Evolutionary conservation across 2,329 filamentous ascomycete genomes (phyloP).

Genomic region (Grosmannia clavigera): DNA sequence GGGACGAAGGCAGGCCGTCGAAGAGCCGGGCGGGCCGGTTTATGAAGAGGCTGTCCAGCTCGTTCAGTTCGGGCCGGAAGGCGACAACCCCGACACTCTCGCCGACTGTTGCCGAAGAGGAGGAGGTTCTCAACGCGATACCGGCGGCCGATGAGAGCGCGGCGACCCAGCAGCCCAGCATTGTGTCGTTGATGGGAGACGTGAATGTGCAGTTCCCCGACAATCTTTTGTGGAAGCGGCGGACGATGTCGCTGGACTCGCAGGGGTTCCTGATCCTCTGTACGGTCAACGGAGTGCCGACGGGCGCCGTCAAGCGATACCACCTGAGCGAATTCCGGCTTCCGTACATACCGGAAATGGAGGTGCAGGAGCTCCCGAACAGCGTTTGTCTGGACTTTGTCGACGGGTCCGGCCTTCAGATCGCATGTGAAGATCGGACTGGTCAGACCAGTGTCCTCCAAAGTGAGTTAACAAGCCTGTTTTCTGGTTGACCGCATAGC

Average conservation of each 20-base stretch:
- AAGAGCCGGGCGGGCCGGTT: slow-evolving; percentile 42
- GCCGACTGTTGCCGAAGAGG: slow-evolving; percentile 39
- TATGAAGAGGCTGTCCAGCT: slow-evolving; percentile 45
- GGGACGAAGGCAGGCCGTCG: slow-evolving; percentile 31
- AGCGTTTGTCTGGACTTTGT: slow-evolving; percentile 55
- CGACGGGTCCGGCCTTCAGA: slow-evolving; percentile 47
- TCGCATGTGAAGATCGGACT: slow-evolving; percentile 50
- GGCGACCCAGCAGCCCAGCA: slow-evolving; percentile 20
- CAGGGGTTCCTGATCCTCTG: slow-evolving; percentile 75
- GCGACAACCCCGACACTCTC: slow-evolving; percentile 32
- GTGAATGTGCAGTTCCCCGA: slow-evolving; percentile 97
- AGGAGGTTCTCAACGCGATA: slow-evolving; percentile 17
- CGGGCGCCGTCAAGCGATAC: slow-evolving; percentile 54
- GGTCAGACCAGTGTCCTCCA: slow-evolving; percentile 43
- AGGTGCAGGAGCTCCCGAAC: slow-evolving; percentile 84
- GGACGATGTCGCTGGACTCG: slow-evolving; percentile 74
- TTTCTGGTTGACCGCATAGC: background rate
- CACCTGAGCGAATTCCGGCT: slow-evolving; percentile 72
- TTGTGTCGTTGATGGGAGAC: slow-evolving; percentile 65
- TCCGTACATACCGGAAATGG: slow-evolving; percentile 77
- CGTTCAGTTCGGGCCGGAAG: slow-evolving; percentile 36
- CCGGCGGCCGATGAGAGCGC: slow-evolving; percentile 5
- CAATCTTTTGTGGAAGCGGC: slow-evolving; percentile 89
- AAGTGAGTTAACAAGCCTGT: slow-evolving; percentile 27
- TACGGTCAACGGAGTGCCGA: slow-evolving; percentile 44